Evolutionary conservation across 2,329 filamentous ascomycete genomes (phyloP).

Genomic region (Ceratocystis lukuohia): DNA sequence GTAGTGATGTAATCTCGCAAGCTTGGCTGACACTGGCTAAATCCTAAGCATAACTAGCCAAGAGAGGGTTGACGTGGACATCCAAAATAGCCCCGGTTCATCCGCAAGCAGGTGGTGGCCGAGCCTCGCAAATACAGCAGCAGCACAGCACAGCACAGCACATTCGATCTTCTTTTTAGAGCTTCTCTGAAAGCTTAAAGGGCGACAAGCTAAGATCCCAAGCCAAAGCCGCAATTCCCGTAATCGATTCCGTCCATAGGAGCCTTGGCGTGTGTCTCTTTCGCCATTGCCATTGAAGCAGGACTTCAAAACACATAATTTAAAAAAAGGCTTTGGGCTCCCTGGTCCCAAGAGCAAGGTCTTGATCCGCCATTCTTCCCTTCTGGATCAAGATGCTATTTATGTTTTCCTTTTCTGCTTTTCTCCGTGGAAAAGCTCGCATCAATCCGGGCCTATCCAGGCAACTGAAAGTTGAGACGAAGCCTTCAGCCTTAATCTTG

Average conservation of each 20-base stretch:
- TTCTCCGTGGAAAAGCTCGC: not conserved
- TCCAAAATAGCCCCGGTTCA: not conserved
- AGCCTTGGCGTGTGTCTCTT: not conserved
- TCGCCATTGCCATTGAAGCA: not conserved
- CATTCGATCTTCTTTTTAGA: not conserved
- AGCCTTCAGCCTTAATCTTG: not conserved
- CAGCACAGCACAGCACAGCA: not conserved
- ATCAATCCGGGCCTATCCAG: not conserved
- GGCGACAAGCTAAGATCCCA: not conserved
- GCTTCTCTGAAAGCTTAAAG: not conserved
- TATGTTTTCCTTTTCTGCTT: not conserved
- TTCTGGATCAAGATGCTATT: not conserved
- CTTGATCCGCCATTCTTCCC: not conserved
- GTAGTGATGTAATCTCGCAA: not conserved
- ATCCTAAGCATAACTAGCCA: not conserved
- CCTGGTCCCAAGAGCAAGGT: not conserved
- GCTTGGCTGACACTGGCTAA: not conserved
- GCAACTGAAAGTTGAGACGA: not conserved
- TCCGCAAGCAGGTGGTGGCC: not conserved
- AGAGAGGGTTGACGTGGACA: not conserved
- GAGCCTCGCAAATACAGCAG: not conserved
- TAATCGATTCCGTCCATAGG: not conserved
- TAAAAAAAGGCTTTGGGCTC: not conserved
- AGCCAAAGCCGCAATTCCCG: not conserved
- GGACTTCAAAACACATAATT: slow-evolving; percentile 5